A percentile compares a stretch with the other conserved stretches of the same genome.
Conservation (phyloP, 495 filamentous ascomycete genomes). For the Neurospora sp. region DNA sequence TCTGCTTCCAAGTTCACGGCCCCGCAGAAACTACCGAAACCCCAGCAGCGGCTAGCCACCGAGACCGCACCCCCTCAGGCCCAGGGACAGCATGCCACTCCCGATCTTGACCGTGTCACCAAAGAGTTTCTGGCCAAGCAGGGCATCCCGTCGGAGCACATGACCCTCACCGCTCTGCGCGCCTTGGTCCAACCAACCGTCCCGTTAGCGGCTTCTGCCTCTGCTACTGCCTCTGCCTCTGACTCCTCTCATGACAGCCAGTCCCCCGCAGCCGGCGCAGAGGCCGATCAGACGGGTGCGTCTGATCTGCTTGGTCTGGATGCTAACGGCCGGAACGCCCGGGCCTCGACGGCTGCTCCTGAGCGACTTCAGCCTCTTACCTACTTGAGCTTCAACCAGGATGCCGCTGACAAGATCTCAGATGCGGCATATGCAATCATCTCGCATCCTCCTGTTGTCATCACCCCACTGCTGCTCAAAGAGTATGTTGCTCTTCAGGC, state of each 20-base stretch:
- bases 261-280: constrained; percentile 4
- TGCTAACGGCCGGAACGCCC: constrained; percentile 5
- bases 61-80: not conserved
- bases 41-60: not conserved
- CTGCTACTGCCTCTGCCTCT: not conserved
- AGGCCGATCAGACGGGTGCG: constrained; percentile 6
- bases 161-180: constrained; percentile 22
- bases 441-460: constrained; percentile 68
- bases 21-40: not conserved
- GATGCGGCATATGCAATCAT: constrained; percentile 54
- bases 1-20: not conserved
- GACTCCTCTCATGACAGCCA: constrained; percentile 4
- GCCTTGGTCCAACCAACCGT: constrained; percentile 15
- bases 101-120: constrained; percentile 21
- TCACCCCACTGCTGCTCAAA: constrained; percentile 59
- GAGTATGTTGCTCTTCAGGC: constrained; percentile 63
- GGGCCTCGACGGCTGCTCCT: not conserved
- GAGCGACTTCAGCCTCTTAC: not conserved
- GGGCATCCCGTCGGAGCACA: constrained; percentile 23
- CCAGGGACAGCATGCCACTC: constrained; percentile 5
- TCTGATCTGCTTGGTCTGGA: constrained; percentile 24
- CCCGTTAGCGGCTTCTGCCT: constrained; percentile 4
- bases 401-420: constrained; percentile 36
- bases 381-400: constrained; percentile 4
- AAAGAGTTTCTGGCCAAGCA: constrained; percentile 19